Evolutionary conservation across 1,284 basidiomycete species (phyloP).

Genomic region (Naganishia sp.): DNA sequence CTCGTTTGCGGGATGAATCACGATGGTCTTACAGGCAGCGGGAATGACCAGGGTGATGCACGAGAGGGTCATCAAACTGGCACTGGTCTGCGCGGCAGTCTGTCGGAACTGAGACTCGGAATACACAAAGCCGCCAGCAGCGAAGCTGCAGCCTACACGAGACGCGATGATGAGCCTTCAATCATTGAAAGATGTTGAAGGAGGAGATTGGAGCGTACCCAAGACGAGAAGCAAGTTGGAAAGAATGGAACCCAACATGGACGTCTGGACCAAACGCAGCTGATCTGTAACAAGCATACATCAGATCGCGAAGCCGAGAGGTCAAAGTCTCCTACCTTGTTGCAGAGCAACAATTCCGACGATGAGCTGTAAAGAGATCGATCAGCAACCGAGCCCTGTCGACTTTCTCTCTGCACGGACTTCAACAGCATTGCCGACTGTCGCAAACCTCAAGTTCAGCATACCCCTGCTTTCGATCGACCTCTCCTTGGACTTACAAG

Average conservation of each 20-base stretch:
- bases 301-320: conserved; percentile 9
- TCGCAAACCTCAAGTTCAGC: conserved; percentile 27
- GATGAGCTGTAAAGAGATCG: conserved; percentile 62
- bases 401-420: conserved; percentile 1
- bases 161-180: background rate
- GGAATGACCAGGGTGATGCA: conserved; percentile 89
- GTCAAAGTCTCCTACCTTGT: conserved; percentile 61
- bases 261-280: conserved; percentile 82
- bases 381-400: background rate
- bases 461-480: background rate
- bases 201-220: conserved; percentile 56
- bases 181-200: background rate
- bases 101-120: conserved; percentile 73
- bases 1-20: background rate
- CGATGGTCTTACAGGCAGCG: conserved; percentile 71
- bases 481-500: conserved; percentile 54
- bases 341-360: conserved; percentile 80
- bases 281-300: conserved; percentile 59
- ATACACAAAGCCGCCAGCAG: conserved; percentile 61
- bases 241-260: conserved; percentile 63
- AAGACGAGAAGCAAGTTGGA: conserved; percentile 87
- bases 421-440: conserved; percentile 58
- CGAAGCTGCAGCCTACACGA: conserved; percentile 1
- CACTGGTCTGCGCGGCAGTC: conserved; percentile 79
- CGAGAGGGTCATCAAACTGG: conserved; percentile 78